Conservation (phyloP, 2,329 filamentous ascomycete species). For the Stylonectria norvegica region DNA sequence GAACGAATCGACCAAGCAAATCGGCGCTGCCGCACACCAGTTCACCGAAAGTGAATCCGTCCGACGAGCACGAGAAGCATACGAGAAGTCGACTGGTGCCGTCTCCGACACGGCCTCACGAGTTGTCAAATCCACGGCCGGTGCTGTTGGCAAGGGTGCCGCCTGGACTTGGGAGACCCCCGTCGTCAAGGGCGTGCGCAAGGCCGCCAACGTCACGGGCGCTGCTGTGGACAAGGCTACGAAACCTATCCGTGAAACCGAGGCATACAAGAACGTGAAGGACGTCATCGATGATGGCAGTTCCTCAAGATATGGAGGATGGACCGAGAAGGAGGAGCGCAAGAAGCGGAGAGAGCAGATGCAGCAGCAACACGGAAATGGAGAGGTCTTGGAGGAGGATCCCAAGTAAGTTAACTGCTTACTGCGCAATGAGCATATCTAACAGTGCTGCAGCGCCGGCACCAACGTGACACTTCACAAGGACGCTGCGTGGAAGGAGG, state of each 20-base stretch:
- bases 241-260: constrained; percentile 86
- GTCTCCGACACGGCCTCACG: constrained; percentile 75
- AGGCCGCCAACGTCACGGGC: constrained; percentile 81
- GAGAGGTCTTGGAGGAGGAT: constrained; percentile 72
- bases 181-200: constrained; percentile 85
- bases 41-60: constrained; percentile 93
- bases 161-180: constrained; percentile 96
- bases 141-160: constrained; percentile 84
- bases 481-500: constrained; percentile 95
- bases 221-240: constrained; percentile 92
- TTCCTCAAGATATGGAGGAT: constrained; percentile 92
- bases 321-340: constrained; percentile 94
- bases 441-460: constrained; percentile 64
- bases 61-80: constrained; percentile 78
- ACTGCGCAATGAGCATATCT: constrained; percentile 13
- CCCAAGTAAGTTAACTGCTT: constrained; percentile 65
- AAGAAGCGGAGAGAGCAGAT: constrained; percentile 71
- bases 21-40: constrained; percentile 83
- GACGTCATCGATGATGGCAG: constrained; percentile 96
- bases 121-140: constrained; percentile 80
- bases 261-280: constrained; percentile 92
- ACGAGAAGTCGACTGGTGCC: constrained; percentile 79
- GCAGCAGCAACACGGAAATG: constrained; percentile 57
- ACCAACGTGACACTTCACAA: constrained; percentile 95
- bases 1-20: constrained; percentile 97